Evolutionary conservation across 305 asterid species (phyloP), one percentile per base, ranked within the genome.

Genomic region (Lippia alba): DNA sequence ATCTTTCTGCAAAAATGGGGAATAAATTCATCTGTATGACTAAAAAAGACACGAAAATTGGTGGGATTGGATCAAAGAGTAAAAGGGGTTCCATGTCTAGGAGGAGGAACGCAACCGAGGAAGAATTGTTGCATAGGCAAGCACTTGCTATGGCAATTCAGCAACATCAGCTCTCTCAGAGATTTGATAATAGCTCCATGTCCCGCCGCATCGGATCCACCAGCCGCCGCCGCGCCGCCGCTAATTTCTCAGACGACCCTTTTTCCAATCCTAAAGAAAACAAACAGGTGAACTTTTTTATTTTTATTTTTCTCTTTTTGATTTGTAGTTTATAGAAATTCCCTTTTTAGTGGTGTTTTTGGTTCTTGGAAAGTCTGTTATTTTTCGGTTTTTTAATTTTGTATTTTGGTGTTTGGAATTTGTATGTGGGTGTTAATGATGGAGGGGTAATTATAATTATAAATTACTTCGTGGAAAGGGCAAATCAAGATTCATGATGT

Each of bases 71-170:
- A 73, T 83, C 88, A 54, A 83, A 73, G 36, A 85, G 87, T 69
- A 83, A 78, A 76, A 78, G 85, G 73, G 75, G 67, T 48, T 85
- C 79, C 30, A 51, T 51, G 56, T 51, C 56, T 0, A 51, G 17
- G 6, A 83, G 90, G 67, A 85, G 74, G 73, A 80, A 76, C 24
- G 67, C 81, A 60, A 64, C 72, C 74, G 93, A 87, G 56, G 93
- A 87, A 50, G 93, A 87, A 61, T 66, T 85, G 71, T 69, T 87
- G 64, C 92, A 87, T 54, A 76, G 84, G 61, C 93, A 87, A 77
- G 93, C 90, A 56, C 80, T 87, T 18, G 76, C 90, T 14, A 81
- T 87, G 90, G 90, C 93, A 46, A 87, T 87, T 81, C 90, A 85
- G 64, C 93, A 87, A 57, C 90, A 83, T 17, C 90, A 81, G 61